Evolutionary conservation across 202 grass and related monocot genomes (phyloP).

Genomic region (Digitaria exilis): DNA sequence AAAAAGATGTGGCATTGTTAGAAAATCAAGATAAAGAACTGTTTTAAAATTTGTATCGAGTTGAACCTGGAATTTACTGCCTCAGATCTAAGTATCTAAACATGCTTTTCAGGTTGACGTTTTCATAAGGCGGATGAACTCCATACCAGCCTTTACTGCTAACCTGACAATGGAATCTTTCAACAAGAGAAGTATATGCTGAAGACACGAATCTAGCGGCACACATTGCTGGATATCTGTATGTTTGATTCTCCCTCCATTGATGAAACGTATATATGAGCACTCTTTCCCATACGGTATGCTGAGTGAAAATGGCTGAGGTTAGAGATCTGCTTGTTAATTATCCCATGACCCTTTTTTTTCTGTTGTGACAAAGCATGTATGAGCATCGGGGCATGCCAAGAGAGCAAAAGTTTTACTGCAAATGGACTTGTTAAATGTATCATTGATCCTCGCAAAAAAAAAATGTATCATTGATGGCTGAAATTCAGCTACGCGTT

Average conservation of each 20-base stretch:
- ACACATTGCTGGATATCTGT: conserved; percentile 23
- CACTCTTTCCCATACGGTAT: not conserved
- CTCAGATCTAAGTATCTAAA: conserved; percentile 27
- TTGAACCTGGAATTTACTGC: conserved; percentile 13
- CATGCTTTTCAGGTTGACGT: conserved; percentile 75
- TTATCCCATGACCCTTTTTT: not conserved
- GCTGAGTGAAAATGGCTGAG: not conserved
- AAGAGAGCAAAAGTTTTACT: not conserved
- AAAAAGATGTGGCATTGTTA: conserved; percentile 17
- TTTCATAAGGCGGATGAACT: conserved; percentile 91
- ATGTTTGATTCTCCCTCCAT: conserved; percentile 1
- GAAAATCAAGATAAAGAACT: not conserved
- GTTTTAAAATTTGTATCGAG: not conserved
- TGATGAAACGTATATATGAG: conserved; percentile 24
- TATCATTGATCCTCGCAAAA: too few relatives aligned
- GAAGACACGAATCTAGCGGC: conserved; percentile 22
- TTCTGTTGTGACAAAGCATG: not conserved
- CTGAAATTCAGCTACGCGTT: not conserved
- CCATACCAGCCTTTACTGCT: conserved; percentile 91
- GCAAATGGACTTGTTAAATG: not conserved
- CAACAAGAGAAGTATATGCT: conserved; percentile 87
- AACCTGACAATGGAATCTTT: conserved; percentile 96
- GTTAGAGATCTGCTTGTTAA: not conserved
- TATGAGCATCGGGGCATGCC: not conserved
- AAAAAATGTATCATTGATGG: too few relatives aligned